Conservation (phyloP, 1,284 basidiomycete genomes). For the Rhodotorula mucilaginosa region DNA sequence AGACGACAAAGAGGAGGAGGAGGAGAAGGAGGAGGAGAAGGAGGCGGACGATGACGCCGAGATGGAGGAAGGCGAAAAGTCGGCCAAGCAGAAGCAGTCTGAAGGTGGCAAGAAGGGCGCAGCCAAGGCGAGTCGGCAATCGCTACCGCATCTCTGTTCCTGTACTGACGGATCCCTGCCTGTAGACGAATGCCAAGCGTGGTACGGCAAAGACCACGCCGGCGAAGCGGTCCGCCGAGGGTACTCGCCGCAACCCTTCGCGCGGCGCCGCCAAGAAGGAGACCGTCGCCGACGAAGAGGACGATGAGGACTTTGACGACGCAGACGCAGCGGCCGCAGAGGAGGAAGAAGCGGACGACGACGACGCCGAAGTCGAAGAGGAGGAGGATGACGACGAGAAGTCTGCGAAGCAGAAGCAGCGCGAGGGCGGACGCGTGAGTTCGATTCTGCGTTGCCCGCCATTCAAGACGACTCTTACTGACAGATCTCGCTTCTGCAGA, state of each 20-base stretch:
- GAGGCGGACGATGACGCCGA: slow-evolving; percentile 15
- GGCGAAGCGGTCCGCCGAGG: slow-evolving; percentile 21
- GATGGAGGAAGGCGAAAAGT: slow-evolving; percentile 7
- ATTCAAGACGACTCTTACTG: neutral
- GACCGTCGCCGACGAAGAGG: slow-evolving; percentile 1
- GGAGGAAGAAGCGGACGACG: slow-evolving; percentile 22
- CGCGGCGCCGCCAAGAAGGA: slow-evolving; percentile 7
- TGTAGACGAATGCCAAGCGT: slow-evolving; percentile 15
- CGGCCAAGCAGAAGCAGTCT: slow-evolving; percentile 14
- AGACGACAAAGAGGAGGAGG: slow-evolving; percentile 1
- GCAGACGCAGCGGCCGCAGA: slow-evolving; percentile 5
- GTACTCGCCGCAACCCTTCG: slow-evolving; percentile 16
- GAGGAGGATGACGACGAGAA: slow-evolving; percentile 25
- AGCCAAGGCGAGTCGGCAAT: slow-evolving; percentile 12
- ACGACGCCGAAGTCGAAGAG: slow-evolving; percentile 10
- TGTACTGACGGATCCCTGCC: neutral
- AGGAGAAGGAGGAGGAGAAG: neutral
- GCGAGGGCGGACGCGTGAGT: slow-evolving; percentile 14
- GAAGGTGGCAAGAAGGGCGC: slow-evolving; percentile 30
- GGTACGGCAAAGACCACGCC: slow-evolving; percentile 18
- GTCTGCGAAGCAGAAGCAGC: slow-evolving; percentile 23
- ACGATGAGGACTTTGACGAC: slow-evolving; percentile 3
- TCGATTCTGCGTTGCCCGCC: neutral
- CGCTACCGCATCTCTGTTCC: neutral
- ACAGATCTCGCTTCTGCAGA: neutral